phyloP scores from a whole-genome alignment of 1,284 basidiomycete species.

The Schizophyllum amplum region DNA sequence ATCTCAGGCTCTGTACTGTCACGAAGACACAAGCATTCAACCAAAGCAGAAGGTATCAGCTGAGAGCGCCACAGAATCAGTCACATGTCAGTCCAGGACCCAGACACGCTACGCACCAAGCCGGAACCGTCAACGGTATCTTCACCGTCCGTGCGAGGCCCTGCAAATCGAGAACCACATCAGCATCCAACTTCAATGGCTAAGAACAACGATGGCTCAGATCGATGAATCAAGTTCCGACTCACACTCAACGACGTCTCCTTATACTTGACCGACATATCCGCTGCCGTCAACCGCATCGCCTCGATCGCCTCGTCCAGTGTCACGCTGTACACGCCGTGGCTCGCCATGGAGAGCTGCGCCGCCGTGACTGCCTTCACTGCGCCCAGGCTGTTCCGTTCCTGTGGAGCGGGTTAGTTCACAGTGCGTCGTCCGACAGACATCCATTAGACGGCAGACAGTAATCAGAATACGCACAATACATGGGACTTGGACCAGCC shows the following conservation, averaged over 20 bases:
- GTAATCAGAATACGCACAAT: conserved; percentile 49
- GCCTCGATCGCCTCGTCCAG: conserved; percentile 96
- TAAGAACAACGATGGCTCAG: conserved; percentile 5
- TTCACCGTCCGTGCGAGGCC: conserved; percentile 35
- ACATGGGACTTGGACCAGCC: conserved; percentile 90
- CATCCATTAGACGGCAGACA: no score
- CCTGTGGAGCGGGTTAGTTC: conserved; percentile 29
- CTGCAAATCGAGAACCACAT: conserved; percentile 42
- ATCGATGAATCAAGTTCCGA: conserved; percentile 4
- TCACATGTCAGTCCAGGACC: neutral
- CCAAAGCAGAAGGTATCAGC: no score
- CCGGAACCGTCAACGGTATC: conserved; percentile 68
- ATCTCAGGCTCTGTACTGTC: no score
- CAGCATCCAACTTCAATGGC: conserved; percentile 34
- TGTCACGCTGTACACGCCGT: conserved; percentile 81
- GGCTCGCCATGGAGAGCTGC: conserved; percentile 87
- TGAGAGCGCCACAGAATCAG: neutral
- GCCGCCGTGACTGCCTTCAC: conserved; percentile 90
- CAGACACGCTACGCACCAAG: conserved; percentile 36
- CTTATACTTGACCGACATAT: conserved; percentile 88
- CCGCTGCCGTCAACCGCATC: conserved; percentile 84
- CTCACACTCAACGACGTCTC: conserved; percentile 85
- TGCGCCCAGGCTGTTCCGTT: conserved; percentile 83
- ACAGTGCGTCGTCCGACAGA: conserved; percentile 3
- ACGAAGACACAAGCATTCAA: no score